These are phyloP conservation scores for Aspergillus sp. DNA, from an alignment of 2,329 filamentous ascomycete genomes.

Conservation along the genomic window DNA sequence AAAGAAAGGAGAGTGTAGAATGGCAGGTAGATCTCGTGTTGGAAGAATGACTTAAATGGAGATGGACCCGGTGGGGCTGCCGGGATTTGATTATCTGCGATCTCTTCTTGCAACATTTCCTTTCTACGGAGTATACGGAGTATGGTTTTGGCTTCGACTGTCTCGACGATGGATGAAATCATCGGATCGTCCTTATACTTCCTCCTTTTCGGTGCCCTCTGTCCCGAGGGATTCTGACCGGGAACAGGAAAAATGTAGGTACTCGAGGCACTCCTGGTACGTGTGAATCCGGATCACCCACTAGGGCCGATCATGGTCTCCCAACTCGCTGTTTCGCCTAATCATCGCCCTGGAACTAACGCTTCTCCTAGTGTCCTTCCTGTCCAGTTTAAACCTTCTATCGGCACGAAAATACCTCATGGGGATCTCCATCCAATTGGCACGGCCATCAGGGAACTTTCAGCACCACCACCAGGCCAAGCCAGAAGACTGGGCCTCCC, in stretches of 20 bases:
- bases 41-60: not conserved
- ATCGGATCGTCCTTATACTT: not conserved
- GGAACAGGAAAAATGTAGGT: not conserved
- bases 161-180: not conserved
- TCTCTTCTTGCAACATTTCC: not conserved
- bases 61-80: not conserved
- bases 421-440: not conserved
- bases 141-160: no score
- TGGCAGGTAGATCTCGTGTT: not conserved
- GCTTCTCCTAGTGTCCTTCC: not conserved
- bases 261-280: no score
- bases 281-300: not conserved
- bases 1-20: not conserved
- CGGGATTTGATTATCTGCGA: not conserved
- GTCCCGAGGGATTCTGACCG: not conserved
- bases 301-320: slow-evolving; percentile 1
- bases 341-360: not conserved
- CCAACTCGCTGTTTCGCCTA: not conserved
- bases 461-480: not conserved
- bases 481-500: slow-evolving; percentile 4
- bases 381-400: not conserved
- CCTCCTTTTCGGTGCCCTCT: not conserved
- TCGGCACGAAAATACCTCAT: not conserved
- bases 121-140: not conserved
- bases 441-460: not conserved